These are phyloP conservation scores for Phylloporus sp. DNA, from an alignment of 768 basidiomycete species.

Conservation along the genomic window DNA sequence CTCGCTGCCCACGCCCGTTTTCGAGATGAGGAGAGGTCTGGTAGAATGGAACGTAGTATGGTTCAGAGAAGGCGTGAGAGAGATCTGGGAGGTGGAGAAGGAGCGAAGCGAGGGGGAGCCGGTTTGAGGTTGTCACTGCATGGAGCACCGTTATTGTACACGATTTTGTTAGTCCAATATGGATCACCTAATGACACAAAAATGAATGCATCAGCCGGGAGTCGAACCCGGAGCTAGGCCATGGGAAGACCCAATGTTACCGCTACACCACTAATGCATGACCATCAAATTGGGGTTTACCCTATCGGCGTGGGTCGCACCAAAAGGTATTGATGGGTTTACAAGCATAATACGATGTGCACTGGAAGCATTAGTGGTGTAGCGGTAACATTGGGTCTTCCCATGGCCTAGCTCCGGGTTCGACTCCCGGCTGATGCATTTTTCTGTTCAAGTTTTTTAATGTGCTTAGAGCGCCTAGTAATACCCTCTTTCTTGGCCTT, in stretches of 20 bases:
- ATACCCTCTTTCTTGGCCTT: too few relatives aligned
- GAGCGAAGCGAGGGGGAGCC: slow-evolving; percentile 36
- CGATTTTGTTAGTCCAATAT: slow-evolving; percentile 1
- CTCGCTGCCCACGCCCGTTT: slow-evolving; percentile 66
- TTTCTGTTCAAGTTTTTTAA: too few relatives aligned
- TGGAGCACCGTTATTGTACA: not conserved
- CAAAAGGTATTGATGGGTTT: too few relatives aligned
- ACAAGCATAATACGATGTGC: too few relatives aligned
- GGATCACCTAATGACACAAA: not conserved
- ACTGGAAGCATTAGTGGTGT: slow-evolving; percentile 61
- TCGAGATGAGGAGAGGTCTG: slow-evolving; percentile 65
- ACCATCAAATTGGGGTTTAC: too few relatives aligned
- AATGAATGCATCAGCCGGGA: slow-evolving; percentile 45
- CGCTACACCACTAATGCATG: slow-evolving; percentile 65
- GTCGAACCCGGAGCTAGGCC: slow-evolving; percentile 59
- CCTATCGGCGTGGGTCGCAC: too few relatives aligned
- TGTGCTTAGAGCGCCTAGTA: too few relatives aligned
- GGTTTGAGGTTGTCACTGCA: not conserved
- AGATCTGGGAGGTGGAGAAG: slow-evolving; percentile 73
- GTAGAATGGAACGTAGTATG: slow-evolving; percentile 86
- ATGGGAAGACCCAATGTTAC: slow-evolving; percentile 89
- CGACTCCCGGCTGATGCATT: slow-evolving; percentile 53
- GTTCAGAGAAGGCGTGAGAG: slow-evolving; percentile 76
- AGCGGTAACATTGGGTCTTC: slow-evolving; percentile 88
- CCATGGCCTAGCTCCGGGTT: slow-evolving; percentile 65